Evolutionary conservation across 202 grass and related monocot species (phyloP), one percentile per base, ranked within the genome.

Genomic region (Carex arenaria): DNA sequence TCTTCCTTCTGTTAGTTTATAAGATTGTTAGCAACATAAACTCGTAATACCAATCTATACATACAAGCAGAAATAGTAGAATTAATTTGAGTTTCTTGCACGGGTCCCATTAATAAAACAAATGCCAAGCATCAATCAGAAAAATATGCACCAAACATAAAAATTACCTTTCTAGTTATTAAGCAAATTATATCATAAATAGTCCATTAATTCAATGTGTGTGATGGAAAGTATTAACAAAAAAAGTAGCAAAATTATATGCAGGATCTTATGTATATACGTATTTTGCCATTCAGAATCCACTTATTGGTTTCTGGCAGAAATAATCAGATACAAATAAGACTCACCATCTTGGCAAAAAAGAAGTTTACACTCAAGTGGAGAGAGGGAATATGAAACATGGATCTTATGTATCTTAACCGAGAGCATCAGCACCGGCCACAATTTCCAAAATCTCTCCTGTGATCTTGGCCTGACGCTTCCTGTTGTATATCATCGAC

Each of bases 391-490:
- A 60, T 78, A 60, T 38, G 30, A 78, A 30, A 78, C 28, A 78
- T 20, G 17, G 13, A 78, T 11, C 38, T 40, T 40, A 60, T n/a
- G 32, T 40, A 78, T 78, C 15, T 78, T 78, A 78, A 36, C 23
- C 0, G 15, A 86, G 86, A 56, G 90, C 91, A 5, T 95, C 85
- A 26, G 90, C 95, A 45, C 95, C 90, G 31, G 92, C 87, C 23
- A 95, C 87, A 32, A 95, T 94, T 89, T 98, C 95, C 80, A 98
- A 87, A 84, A 95, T 95, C 87, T 98, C 95, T 57, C 95, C 92
- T 2, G 95, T 98, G 84, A 98, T 95, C 90, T 98, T 98, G 66
- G 95, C 95, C 84, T 98, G 92, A 65, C 95, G 92, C 87, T 64
- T 59, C 80, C 95, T 85, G 67, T 98, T 95, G 90, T 98, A 98